These are phyloP conservation scores for Teunomyces kruisii DNA, from an alignment of 805 yeast species.

Conservation along the genomic window DNA sequence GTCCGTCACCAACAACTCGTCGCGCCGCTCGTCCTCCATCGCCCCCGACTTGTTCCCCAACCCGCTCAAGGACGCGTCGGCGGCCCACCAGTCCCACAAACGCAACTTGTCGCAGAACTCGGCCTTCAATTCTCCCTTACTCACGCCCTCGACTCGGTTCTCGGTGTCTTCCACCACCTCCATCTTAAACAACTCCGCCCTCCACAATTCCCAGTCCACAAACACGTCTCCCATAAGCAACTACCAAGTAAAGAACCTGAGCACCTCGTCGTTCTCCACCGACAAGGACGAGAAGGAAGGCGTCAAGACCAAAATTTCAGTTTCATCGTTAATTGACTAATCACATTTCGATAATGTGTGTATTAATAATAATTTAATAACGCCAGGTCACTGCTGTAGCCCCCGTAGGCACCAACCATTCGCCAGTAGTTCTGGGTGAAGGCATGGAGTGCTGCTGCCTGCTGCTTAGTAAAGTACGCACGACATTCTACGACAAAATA, in stretches of 20 bases:
- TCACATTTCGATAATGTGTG: constrained; percentile 5
- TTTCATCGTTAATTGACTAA: constrained; percentile 33
- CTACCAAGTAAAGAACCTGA: constrained; percentile 5
- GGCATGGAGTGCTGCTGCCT: too few relatives aligned
- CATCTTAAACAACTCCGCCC: background rate
- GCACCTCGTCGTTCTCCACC: background rate
- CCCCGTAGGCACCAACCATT: too few relatives aligned
- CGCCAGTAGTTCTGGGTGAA: too few relatives aligned
- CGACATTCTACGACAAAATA: background rate
- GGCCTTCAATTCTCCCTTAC: constrained; percentile 28
- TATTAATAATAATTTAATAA: constrained; percentile 2
- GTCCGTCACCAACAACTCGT: constrained; percentile 20
- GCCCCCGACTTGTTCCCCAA: constrained; percentile 47
- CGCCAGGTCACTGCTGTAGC: background rate
- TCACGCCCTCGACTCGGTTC: constrained; percentile 24
- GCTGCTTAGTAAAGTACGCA: too few relatives aligned
- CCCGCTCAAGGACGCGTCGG: constrained; percentile 19
- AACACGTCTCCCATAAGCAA: constrained; percentile 12
- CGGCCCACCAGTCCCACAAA: constrained; percentile 16
- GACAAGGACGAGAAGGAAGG: constrained; percentile 2
- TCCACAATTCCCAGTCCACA: constrained; percentile 4
- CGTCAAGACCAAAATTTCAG: constrained; percentile 30
- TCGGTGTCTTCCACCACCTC: constrained; percentile 19
- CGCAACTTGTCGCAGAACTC: constrained; percentile 30
- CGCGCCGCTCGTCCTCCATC: constrained; percentile 40